Evolutionary conservation across 495 filamentous ascomycete species (phyloP), one percentile per base, ranked within the genome.

Genomic region (Penicillium maclennaniae): DNA sequence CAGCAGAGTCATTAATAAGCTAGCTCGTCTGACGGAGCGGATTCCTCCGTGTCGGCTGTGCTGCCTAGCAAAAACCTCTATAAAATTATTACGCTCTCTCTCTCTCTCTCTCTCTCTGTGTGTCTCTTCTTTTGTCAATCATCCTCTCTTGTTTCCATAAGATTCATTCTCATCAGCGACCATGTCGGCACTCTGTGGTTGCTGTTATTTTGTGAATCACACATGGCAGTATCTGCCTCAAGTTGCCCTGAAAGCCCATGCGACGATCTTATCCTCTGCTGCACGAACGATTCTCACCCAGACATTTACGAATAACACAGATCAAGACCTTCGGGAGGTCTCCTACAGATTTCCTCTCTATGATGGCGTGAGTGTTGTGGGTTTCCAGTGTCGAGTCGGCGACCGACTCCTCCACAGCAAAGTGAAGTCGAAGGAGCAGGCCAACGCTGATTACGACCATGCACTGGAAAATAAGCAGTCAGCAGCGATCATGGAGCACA

Each of bases 351-450:
- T 60, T 2, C 60, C 60, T 36, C 56, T 62, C 12, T 62, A 56
- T 16, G 55, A 65, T 54, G 55, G 61, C 26, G 43, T 54, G 7
- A 61, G 51, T 44, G 49, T 61, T 20, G 55, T 62, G 9, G 49
- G 49, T 0, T 59, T 61, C 15, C 15, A 54, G 17, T 58, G 61
- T 23, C 47, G 20, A 3, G 49, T 62, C 7, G 56, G 56, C 20
- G 20, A 25, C 8, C 49, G 53, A 7, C 21, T 56, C 8, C 47
- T 62, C 4, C 49, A 54, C 26, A 54, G 60, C 38, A 45, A 47
- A 14, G 60, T 62, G 20, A 62, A 62, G 28, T 41, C 46, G 1
- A 62, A 59, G 36, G 57, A 55, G 15, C 49, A 59, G 26, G 56
- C 60, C 7, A 51, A 54, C 21, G 25, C 42, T 2, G 47, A 56